Base-by-base conservation (phyloP, 768 basidiomycete species). In the Russula griseocarnosa region DNA sequence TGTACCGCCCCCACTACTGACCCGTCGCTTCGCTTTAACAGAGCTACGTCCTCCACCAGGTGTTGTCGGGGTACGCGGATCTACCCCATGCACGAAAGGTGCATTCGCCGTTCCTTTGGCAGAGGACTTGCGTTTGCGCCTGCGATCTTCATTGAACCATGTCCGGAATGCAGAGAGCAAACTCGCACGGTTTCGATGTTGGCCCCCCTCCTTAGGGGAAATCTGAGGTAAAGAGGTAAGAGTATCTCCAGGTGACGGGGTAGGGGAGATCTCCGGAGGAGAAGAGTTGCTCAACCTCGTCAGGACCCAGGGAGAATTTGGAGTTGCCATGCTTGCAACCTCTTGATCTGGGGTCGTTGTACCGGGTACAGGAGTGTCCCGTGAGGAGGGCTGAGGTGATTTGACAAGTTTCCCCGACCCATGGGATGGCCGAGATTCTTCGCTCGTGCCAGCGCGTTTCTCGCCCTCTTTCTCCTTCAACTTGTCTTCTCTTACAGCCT, bases 91-190 rank as follows among this genome's bases (percentile, higher is more conserved):
- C 18, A 32, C 40, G 22, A 46, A 58, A 42, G 66, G 59, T 18
- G 22, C 46, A 42, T 58, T 52, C 46, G 24, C 56, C 20, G 54
- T 54, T 24, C 67, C 58, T 49, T 72, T 49, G 58, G 66, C 26
- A 53, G 60, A 34, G 32, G 72, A 86, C 74, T 90, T 90, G 57
- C 90, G 82, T 76, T 95, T 96, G 5, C 92, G 87, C 72, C 92
- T 94, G 67, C 82, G 81, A 67, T 94, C 94, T 65, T 97, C 94
- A 64, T 93, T 85, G 76, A 98, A 96, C 92, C 95, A 94, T 66
- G 87, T 80, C 51, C 92, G 83, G 76, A 98, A 93, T 7, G 92
- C 84, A 3, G 88, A 86, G 55, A 98, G 77, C 32, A 98, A 73
- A 71, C 89, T 93, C 9, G 91, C 90, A 40, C 89, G 81, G 72